Evolutionary conservation across 83 land plant species (phyloP).

Genomic region (Diphasiastrum complanatum): DNA sequence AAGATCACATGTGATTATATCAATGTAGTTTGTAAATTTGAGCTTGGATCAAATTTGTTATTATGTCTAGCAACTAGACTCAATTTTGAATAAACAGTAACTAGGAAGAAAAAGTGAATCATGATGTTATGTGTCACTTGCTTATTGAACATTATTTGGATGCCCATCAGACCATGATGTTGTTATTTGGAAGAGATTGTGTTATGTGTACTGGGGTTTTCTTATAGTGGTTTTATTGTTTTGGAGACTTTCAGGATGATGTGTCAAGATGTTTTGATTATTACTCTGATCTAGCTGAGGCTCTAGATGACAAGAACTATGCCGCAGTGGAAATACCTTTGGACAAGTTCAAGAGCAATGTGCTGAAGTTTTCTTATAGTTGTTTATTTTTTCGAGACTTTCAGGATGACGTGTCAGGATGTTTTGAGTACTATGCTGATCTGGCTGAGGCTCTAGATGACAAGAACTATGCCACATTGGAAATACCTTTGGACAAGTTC

Average conservation of each 20-base stretch:
- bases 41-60: too few species aligned
- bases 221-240: slow-evolving; percentile 2
- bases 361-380: slow-evolving; percentile 32
- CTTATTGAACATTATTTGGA: too few species aligned
- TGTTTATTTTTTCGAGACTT: background rate
- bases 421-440: slow-evolving; percentile 96
- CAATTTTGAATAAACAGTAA: too few species aligned
- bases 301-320: slow-evolving; percentile 66
- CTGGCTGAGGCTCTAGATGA: slow-evolving; percentile 85
- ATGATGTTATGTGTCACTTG: too few species aligned
- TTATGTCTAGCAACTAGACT: too few species aligned
- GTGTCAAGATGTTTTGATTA: slow-evolving; percentile 96
- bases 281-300: slow-evolving; percentile 93
- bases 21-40: too few species aligned
- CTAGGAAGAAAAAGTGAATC: too few species aligned
- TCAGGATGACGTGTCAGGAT: slow-evolving; percentile 82
- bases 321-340: slow-evolving; percentile 82
- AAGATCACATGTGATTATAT: background rate
- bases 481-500: slow-evolving; percentile 85
- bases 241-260: slow-evolving; percentile 99
- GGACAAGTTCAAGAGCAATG: slow-evolving; percentile 69
- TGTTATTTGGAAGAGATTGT: background rate
- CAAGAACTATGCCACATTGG: slow-evolving; percentile 66
- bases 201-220: background rate
- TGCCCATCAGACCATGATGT: background rate